A percentile compares a stretch with the other conserved stretches of the same genome.
Conservation (phyloP, 495 filamentous ascomycete genomes). For the Aspergillus avenaceus region DNA sequence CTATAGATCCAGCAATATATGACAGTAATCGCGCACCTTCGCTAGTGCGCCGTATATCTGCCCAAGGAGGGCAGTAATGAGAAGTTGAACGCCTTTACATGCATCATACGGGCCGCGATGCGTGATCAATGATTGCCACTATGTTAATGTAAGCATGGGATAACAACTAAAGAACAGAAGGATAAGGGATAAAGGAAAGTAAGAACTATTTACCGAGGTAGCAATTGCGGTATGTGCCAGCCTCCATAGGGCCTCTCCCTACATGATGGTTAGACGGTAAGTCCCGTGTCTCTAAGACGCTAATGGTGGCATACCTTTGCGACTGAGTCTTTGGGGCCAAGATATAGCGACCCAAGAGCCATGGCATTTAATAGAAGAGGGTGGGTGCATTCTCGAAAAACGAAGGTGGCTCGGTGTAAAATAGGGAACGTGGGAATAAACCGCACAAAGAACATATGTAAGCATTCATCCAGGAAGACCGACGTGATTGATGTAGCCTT, state of each 20-base stretch:
- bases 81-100: conserved; percentile 44
- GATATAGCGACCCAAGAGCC: conserved; percentile 46
- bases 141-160: background rate
- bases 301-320: conserved; percentile 22
- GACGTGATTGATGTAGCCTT: conserved; percentile 45
- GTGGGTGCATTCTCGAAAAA: conserved; percentile 47
- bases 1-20: background rate
- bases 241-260: conserved; percentile 45
- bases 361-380: conserved; percentile 46
- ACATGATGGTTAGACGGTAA: background rate
- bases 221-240: conserved; percentile 46
- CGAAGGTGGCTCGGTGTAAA: conserved; percentile 45
- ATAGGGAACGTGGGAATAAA: conserved; percentile 49
- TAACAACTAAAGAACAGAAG: background rate
- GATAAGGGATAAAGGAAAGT: no score
- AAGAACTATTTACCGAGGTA: conserved; percentile 42
- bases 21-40: conserved; percentile 21
- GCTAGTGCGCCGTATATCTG: conserved; percentile 46
- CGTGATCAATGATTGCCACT: conserved; percentile 47
- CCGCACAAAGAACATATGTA: conserved; percentile 49
- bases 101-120: conserved; percentile 44
- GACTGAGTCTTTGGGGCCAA: conserved; percentile 43
- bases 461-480: conserved; percentile 45
- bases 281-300: background rate
- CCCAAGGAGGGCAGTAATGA: conserved; percentile 42